Base-by-base conservation (phyloP, 2,329 filamentous ascomycete genomes). In the Cytospora piceicola region DNA sequence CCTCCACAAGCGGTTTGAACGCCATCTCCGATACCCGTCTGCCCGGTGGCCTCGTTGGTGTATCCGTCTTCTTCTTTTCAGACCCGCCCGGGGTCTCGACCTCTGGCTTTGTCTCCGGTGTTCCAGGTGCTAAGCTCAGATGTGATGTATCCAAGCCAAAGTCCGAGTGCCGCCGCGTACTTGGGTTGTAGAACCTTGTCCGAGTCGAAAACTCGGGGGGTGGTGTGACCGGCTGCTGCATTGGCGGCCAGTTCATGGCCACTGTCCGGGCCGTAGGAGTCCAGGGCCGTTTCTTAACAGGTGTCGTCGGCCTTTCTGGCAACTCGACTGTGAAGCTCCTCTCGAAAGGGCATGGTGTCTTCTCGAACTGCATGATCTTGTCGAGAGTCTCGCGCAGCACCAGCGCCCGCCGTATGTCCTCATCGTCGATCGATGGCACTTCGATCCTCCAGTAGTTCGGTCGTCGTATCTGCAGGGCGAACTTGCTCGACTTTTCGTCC, bases 361-460 rank as follows among this genome's bases (percentile, higher is more conserved):
- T 91, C 76, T 97, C 94, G 73, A 95, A 97, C 69, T 90, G 88
- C 55, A 97, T 81, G 17, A 96, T 87, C 68, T 88, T 87, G 61
- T 84, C 84, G 32, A 97, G 78, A 11, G 92, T 89, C 14, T 80
- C 80, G 72, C 91, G 91, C 69, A 97, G 81, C 42, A 88, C 83
- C 62, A 85, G 83, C 5, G 92, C 88, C 70, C 86, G 85, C 53
- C 81, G 78, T 69, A 84, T 81, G 69, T 94, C 89, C 27, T 90
- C 86, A 2, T 84, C 79, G 0, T 85, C 85, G 42, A 82, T 82
- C 20, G 87, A 84, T 0, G 93, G 91, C 7, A 97, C 79, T 74
- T 97, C 94, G 72, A 97, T 95, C 69, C 94, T 88, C 84, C 95
- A 97, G 76, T 95, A 97, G 53, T 90, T 90, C 34, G 94, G 90